phyloP scores from a whole-genome alignment of 2,329 filamentous ascomycete genomes.

The Claviceps monticola region DNA sequence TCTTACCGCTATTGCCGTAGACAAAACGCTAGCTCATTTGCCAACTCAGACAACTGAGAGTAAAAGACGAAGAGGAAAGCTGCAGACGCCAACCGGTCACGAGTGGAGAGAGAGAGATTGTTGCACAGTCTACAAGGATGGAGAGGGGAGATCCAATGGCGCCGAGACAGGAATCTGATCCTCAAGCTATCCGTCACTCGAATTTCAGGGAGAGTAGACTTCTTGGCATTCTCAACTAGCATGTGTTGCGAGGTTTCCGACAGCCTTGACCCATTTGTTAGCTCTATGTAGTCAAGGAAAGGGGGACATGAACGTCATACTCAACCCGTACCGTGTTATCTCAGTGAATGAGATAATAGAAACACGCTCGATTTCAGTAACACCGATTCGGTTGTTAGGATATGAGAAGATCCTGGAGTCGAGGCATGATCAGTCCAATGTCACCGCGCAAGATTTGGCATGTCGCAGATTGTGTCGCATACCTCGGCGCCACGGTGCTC shows the following conservation, averaged over 20 bases:
- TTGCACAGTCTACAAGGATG: background rate
- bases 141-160: background rate
- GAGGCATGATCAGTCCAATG: constrained; percentile 1
- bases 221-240: background rate
- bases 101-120: background rate
- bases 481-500: constrained; percentile 8
- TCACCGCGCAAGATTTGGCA: background rate
- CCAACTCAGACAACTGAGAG: background rate
- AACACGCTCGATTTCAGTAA: constrained; percentile 5
- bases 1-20: background rate
- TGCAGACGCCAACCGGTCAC: background rate
- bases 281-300: constrained; percentile 9
- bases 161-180: background rate
- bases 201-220: background rate
- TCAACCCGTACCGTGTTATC: constrained; percentile 5
- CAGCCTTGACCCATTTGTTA: constrained; percentile 10
- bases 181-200: background rate
- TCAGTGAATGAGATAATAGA: background rate
- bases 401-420: background rate
- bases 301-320: constrained; percentile 12
- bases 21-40: background rate
- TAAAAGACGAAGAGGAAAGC: too few relatives aligned
- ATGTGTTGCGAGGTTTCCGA: constrained; percentile 8
- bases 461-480: background rate
- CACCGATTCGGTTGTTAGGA: constrained; percentile 5